Base-by-base conservation (phyloP, 2,329 filamentous ascomycete genomes). In the Cytospora mali region DNA sequence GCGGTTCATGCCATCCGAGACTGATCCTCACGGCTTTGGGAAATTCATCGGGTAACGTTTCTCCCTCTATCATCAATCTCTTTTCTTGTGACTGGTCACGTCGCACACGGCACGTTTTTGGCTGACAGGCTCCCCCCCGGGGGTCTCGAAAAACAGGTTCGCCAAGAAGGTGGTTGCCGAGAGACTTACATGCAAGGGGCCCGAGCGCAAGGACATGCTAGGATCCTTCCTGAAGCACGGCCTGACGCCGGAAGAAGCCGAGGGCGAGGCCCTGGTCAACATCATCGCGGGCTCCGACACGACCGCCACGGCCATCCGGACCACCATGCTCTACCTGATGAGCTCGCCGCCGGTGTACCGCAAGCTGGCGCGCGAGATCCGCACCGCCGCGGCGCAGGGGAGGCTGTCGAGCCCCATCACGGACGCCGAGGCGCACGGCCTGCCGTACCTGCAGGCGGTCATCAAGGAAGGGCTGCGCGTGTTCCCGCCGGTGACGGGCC, bases 281-380 rank as follows among this genome's bases (percentile, higher is more conserved):
- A 74, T 78, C 68, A 75, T 81, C 3, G 81, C 81, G 4, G 82
- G 82, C 6, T 80, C 80, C 4, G 82, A 84, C 64, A 83, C 80
- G n/a, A 81, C 81, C 0, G 78, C 81, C 0, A 80, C 78, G 1
- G 75, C 77, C 3, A 74, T 84, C 6, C 77, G 81, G 6, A 73
- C 77, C 39, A 80, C 77, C 11, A 62, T 84, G 58, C 75, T 83
- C 49, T 78, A 80, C 68, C 70, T 84, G 64, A 76, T 77, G 42
- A 80, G 76, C 23, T 76, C 75, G 31, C 80, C 80, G 0, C 72
- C 72, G 4, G 74, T 79, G 0, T 76, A 79, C 58, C 62, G 67
- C 13, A 75, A 75, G 28, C 69, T 84, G 0, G 75, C 77, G 28
- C 68, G 69, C 1, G 81, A 84, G 67, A 76, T 81, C 7, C 63